Conservation (phyloP, 768 basidiomycete genomes). For the Termitomyces sp. region DNA sequence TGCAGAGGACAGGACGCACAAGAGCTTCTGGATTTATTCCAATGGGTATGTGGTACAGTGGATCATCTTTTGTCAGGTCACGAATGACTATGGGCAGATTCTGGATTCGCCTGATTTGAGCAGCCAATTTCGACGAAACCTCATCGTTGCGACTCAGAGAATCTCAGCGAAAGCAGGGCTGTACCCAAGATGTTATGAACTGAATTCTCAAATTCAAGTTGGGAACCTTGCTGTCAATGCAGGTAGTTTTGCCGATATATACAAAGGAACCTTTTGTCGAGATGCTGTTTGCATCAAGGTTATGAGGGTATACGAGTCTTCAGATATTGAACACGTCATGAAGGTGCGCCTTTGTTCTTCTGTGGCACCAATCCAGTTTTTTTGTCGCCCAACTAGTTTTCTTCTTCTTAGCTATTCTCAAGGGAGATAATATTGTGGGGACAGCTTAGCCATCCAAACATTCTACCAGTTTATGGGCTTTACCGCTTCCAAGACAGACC, state of each 20-base stretch:
- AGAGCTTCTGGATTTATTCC: too few species aligned
- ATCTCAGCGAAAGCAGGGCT: background rate
- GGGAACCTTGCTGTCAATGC: background rate
- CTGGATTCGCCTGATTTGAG: background rate
- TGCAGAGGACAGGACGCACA: background rate
- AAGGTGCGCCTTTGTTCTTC: background rate
- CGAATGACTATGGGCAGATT: background rate
- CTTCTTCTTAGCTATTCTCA: background rate
- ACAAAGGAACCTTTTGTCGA: background rate
- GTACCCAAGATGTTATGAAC: background rate
- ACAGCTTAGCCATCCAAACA: background rate
- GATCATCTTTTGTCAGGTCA: background rate
- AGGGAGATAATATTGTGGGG: too few species aligned
- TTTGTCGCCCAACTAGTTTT: background rate
- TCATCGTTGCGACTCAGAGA: too few species aligned
- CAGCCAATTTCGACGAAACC: background rate
- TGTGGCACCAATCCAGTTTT: background rate
- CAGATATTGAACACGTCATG: background rate
- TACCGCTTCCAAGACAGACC: too few species aligned
- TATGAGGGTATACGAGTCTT: background rate
- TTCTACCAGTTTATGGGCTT: background rate
- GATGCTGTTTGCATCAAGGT: background rate
- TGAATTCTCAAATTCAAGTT: background rate
- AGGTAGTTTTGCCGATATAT: background rate
- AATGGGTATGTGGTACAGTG: background rate